Conservation (phyloP, 192 early-diverging fungal genomes). For the Mortierella claussenii region DNA sequence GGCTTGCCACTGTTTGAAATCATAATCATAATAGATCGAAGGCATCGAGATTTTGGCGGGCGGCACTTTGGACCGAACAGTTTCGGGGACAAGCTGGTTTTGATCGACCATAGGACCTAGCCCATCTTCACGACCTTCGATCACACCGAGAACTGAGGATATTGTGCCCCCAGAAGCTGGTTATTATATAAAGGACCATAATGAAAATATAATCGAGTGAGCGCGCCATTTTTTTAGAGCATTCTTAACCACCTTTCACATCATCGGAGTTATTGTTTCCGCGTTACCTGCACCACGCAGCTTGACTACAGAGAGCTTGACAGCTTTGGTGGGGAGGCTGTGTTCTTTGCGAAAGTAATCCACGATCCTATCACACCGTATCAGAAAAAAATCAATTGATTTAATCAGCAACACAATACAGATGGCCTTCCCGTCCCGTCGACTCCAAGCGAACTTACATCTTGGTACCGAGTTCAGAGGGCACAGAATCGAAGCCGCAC, state of each 20-base stretch:
- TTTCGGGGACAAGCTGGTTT: conserved; percentile 28
- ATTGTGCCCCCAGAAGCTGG: conserved; percentile 43
- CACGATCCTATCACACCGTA: conserved; percentile 50
- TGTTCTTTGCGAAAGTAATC: conserved; percentile 62
- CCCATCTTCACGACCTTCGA: conserved; percentile 7
- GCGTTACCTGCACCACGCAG: conserved; percentile 49
- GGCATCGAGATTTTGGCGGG: conserved; percentile 35
- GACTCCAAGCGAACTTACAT: conserved; percentile 55
- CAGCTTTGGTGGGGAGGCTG: conserved; percentile 61
- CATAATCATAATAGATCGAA: conserved; percentile 59
- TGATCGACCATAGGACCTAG: conserved; percentile 10
- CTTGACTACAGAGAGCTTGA: conserved; percentile 69
- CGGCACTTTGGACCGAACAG: conserved; percentile 14
- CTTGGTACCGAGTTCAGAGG: conserved; percentile 85
- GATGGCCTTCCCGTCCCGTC: too few relatives aligned
- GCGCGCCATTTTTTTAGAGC: too few relatives aligned
- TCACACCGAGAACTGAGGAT: conserved; percentile 24
- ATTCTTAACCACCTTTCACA: too few relatives aligned
- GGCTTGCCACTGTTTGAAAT: conserved; percentile 68
- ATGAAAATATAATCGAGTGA: too few relatives aligned
- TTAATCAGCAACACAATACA: neutral
- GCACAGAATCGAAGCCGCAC: conserved; percentile 94
- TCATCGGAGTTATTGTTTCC: too few relatives aligned
- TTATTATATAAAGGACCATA: too few relatives aligned
- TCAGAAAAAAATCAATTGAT: too few relatives aligned